Evolutionary conservation across 352 stramenopile species (phyloP).

Genomic region (Pythium pyrilobum): DNA sequence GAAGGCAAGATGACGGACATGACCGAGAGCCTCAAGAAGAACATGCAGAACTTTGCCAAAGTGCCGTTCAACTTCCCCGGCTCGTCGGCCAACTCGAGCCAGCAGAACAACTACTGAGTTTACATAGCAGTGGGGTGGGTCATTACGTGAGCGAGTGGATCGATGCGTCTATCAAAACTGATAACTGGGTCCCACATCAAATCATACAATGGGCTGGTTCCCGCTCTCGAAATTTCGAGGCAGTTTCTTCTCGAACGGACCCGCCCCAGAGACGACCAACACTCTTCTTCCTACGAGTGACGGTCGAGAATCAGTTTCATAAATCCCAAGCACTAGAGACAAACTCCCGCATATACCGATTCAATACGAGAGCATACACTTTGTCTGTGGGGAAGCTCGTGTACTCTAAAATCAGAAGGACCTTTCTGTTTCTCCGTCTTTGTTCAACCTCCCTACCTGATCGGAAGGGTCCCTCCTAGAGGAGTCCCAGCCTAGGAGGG

Average conservation of each 20-base stretch:
- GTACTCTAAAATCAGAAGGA: too few relatives aligned
- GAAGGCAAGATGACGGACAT: conserved; percentile 86
- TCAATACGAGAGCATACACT: too few relatives aligned
- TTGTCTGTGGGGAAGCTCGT: too few relatives aligned
- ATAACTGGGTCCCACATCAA: neutral
- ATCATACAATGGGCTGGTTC: neutral
- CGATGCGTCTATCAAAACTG: neutral
- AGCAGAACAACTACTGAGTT: conserved; percentile 10
- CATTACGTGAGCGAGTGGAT: neutral
- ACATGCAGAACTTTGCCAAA: conserved; percentile 83
- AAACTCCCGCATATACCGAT: too few relatives aligned
- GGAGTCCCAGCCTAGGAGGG: too few relatives aligned
- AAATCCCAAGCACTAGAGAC: too few relatives aligned
- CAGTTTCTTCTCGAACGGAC: neutral
- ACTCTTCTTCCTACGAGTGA: too few relatives aligned
- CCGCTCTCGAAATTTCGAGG: neutral
- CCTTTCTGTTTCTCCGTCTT: too few relatives aligned
- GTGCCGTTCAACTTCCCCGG: conserved; percentile 63
- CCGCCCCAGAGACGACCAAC: too few relatives aligned
- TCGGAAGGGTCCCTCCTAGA: too few relatives aligned
- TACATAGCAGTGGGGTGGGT: neutral
- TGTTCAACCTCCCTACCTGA: too few relatives aligned
- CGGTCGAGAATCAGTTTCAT: too few relatives aligned
- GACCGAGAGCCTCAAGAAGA: conserved; percentile 81
- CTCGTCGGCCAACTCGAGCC: conserved; percentile 8